Conservation (phyloP, 768 basidiomycete species). For the Suillus tomentosus region DNA sequence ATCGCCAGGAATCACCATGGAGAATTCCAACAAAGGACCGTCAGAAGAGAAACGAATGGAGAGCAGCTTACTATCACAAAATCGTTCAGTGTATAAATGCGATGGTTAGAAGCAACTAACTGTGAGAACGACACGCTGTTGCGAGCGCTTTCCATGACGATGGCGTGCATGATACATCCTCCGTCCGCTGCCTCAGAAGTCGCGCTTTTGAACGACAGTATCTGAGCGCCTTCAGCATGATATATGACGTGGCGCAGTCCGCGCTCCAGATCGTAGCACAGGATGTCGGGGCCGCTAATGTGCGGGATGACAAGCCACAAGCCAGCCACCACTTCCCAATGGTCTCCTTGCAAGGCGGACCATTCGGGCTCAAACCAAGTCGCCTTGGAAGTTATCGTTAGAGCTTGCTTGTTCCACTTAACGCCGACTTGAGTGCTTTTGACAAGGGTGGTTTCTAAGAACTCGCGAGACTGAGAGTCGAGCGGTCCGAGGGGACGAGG, state of each 20-base stretch:
- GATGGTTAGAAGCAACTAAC: background rate
- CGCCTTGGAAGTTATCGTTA: constrained; percentile 3
- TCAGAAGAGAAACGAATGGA: background rate
- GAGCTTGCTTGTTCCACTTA: constrained; percentile 7
- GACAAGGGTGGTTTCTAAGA: background rate
- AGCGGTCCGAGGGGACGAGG: constrained; percentile 7
- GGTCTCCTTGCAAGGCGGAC: constrained; percentile 6
- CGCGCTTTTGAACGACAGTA: background rate
- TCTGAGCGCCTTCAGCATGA: background rate
- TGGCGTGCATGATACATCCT: background rate
- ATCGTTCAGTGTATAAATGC: background rate
- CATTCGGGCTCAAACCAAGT: constrained; percentile 7
- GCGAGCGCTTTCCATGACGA: constrained; percentile 1
- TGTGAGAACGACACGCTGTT: background rate
- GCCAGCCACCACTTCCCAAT: constrained; percentile 8
- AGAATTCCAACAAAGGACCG: background rate
- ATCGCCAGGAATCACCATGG: constrained; percentile 1
- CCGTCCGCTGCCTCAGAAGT: constrained; percentile 3
- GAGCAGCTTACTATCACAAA: background rate
- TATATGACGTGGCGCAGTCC: constrained; percentile 4
- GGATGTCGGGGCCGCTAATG: constrained; percentile 1
- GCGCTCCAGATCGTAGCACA: constrained; percentile 5
- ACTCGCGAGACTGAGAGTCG: constrained; percentile 8
- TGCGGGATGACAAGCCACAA: constrained; percentile 2
- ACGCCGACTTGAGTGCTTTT: constrained; percentile 5